Conservation (phyloP, 805 yeast species). For the Candida yuanshanica region DNA sequence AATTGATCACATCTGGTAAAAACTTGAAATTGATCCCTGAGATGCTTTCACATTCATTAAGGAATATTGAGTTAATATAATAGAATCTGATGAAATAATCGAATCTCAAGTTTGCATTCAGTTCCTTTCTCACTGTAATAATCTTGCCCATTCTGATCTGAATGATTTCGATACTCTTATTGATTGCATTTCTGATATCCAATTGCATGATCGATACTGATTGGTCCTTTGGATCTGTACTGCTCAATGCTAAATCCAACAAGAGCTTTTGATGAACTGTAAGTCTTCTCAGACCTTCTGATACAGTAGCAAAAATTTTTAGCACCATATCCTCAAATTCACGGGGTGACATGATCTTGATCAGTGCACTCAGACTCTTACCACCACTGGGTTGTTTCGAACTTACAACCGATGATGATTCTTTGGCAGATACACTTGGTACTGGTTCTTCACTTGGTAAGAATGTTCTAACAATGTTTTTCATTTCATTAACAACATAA, state of each 20-base stretch:
- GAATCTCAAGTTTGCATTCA: slow-evolving; percentile 50
- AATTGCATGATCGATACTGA: slow-evolving; percentile 44
- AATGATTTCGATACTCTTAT: slow-evolving; percentile 60
- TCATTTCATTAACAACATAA: slow-evolving; percentile 61
- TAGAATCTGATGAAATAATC: slow-evolving; percentile 64
- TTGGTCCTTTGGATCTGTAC: slow-evolving; percentile 27
- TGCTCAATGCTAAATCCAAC: slow-evolving; percentile 59
- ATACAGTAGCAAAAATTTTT: slow-evolving; percentile 52
- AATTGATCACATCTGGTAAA: slow-evolving; percentile 61
- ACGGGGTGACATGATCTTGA: slow-evolving; percentile 61
- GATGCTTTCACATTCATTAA: slow-evolving; percentile 78
- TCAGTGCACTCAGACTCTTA: slow-evolving; percentile 33
- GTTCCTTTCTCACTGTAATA: slow-evolving; percentile 69
- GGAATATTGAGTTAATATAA: slow-evolving; percentile 59
- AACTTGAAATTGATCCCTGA: slow-evolving; percentile 56
- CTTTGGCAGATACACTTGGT: slow-evolving; percentile 12
- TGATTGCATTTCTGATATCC: slow-evolving; percentile 62
- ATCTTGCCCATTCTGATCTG: slow-evolving; percentile 77
- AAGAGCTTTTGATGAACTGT: slow-evolving; percentile 74
- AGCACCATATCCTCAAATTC: slow-evolving; percentile 73
- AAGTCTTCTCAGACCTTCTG: slow-evolving; percentile 70
- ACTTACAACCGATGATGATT: slow-evolving; percentile 5
- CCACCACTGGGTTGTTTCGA: slow-evolving; percentile 17
- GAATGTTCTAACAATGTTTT: slow-evolving; percentile 58
- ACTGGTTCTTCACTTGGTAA: slow-evolving; percentile 47